A percentile compares a stretch with the other conserved stretches of the same genome.
Conservation (phyloP, 192 early-diverging fungal genomes). For the Coemansia asiatica region DNA sequence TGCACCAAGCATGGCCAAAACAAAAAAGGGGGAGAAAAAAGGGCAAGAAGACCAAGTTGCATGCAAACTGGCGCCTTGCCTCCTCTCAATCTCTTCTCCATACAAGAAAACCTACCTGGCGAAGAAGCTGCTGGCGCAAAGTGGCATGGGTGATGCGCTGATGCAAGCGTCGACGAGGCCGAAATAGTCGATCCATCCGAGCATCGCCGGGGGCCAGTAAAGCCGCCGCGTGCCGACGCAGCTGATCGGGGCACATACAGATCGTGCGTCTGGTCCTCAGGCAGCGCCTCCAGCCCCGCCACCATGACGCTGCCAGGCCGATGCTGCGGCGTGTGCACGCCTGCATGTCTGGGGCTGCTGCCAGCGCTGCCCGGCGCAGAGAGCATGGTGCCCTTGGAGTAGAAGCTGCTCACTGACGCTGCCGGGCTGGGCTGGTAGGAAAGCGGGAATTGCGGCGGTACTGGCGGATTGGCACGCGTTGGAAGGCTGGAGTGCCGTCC, state of each 20-base stretch:
- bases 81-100: no score
- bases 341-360: background rate
- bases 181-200: constrained; percentile 35
- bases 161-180: constrained; percentile 16
- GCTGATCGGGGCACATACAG: constrained; percentile 17
- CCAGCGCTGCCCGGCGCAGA: background rate
- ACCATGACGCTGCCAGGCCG: constrained; percentile 31
- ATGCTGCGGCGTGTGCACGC: constrained; percentile 17
- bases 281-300: constrained; percentile 2
- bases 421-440: constrained; percentile 20
- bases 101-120: constrained; percentile 4
- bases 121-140: background rate
- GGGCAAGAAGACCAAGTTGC: background rate
- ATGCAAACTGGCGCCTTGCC: background rate
- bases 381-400: no score
- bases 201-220: constrained; percentile 22
- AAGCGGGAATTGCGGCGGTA: constrained; percentile 40
- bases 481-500: constrained; percentile 9
- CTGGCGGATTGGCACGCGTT: background rate
- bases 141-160: background rate
- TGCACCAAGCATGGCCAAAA: background rate
- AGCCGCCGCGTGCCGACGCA: background rate
- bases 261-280: constrained; percentile 4
- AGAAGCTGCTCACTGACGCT: background rate
- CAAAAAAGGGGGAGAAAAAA: background rate